Evolutionary conservation across 2,329 filamentous ascomycete genomes (phyloP), one percentile per base, ranked within the genome.

Genomic region (Xylariales sp.): DNA sequence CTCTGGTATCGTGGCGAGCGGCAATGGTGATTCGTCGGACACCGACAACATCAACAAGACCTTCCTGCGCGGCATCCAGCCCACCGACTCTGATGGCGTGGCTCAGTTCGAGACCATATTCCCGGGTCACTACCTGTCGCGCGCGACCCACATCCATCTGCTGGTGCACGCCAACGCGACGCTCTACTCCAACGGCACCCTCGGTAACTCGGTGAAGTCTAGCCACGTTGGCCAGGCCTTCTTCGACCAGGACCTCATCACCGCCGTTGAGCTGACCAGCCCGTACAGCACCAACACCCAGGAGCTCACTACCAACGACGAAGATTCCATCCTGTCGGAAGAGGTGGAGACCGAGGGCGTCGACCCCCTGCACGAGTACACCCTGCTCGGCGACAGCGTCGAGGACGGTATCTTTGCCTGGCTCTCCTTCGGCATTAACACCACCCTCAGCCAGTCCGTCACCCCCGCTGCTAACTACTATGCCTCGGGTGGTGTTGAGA

Each of bases 161-260:
- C 54, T 70, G 37, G 63, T 66, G 3, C 70, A 75, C 52, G 41
- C 56, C 27, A 58, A 62, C 43, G 62, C 59, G 10, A 62, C 56
- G 2, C 40, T 55, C 19, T 44, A 51, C 24, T 29, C 52, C 14
- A 70, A 70, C 51, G 48, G 72, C 51, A 73, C 70, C 38, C 74
- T 76, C 44, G 56, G 59, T 27, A 71, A 67, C 43, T 64, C 66
- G 12, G 65, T 60, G 34, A 17, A 16, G 7, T 68, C 75, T 40
- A 69, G 72, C 6, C 78, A 84, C 59, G 68, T 83, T 29, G 80
- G 80, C 14, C 80, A 85, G 55, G 52, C 80, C 35, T 84, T 79
- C 67, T 78, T 81, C 54, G 77, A 83, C 54, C 72, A 82, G 52
- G 63, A 66, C 44, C 69, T 84, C 6, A 69, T 77, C 46, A 49